phyloP scores from a whole-genome alignment of 768 basidiomycete genomes.

The Phaeolepiota aurea region DNA sequence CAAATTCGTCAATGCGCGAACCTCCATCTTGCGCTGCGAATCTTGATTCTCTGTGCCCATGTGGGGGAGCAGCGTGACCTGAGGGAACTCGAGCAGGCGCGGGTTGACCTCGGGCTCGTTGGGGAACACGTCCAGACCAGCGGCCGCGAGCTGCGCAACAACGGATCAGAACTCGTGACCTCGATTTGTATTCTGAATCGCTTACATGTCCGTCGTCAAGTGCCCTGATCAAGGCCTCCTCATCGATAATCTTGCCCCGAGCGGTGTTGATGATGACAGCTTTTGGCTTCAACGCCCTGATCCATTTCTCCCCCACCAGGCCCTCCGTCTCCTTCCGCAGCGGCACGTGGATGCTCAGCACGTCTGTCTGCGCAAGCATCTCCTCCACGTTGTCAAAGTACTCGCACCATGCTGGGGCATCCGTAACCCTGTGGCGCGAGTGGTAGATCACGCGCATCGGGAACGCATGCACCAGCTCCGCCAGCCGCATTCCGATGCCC shows the following conservation, averaged over 20 bases:
- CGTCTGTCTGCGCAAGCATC: constrained; percentile 67
- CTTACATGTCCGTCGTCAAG: constrained; percentile 83
- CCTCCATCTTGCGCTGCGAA: constrained; percentile 75
- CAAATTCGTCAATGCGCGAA: constrained; percentile 74
- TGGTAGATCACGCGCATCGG: constrained; percentile 89
- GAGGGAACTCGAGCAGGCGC: constrained; percentile 69
- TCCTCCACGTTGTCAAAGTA: constrained; percentile 60
- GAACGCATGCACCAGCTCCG: constrained; percentile 68
- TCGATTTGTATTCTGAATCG: constrained; percentile 6
- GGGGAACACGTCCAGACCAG: constrained; percentile 82
- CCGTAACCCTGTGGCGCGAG: constrained; percentile 45
- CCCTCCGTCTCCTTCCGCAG: constrained; percentile 66
- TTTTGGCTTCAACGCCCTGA: constrained; percentile 69
- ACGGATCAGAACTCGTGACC: not conserved
- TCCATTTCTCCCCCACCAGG: constrained; percentile 67
- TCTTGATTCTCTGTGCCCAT: constrained; percentile 88
- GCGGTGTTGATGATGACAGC: constrained; percentile 82
- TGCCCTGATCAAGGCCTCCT: constrained; percentile 78
- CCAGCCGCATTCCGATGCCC: constrained; percentile 67
- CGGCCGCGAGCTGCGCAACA: constrained; percentile 57
- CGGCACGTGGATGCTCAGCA: constrained; percentile 83
- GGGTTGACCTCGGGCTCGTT: constrained; percentile 79
- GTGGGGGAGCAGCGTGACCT: constrained; percentile 83
- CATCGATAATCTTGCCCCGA: constrained; percentile 85
- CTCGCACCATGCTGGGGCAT: constrained; percentile 66